Evolutionary conservation across 2,329 filamentous ascomycete species (phyloP).

Genomic region (Massarina eburnea): DNA sequence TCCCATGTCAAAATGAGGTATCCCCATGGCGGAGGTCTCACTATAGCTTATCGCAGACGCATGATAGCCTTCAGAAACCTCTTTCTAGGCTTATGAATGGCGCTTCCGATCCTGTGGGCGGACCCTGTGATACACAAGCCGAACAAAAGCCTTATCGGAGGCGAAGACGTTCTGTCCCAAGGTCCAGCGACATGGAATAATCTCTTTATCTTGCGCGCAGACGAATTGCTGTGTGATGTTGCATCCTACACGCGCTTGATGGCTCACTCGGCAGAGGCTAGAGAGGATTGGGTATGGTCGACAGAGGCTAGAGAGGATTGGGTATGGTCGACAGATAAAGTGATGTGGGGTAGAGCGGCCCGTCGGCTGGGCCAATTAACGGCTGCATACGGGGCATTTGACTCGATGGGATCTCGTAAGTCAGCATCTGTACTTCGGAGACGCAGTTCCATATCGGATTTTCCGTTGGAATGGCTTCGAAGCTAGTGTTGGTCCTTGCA

Average conservation of each 20-base stretch:
- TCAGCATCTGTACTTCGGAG: background rate
- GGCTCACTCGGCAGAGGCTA: background rate
- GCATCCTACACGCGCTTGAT: background rate
- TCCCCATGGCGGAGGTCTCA: conserved; percentile 1
- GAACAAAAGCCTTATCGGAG: conserved; percentile 1
- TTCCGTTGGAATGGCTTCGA: too few relatives aligned
- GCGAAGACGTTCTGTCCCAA: background rate
- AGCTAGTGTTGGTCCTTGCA: too few relatives aligned
- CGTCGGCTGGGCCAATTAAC: background rate
- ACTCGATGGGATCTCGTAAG: conserved; percentile 1
- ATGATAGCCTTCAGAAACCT: background rate
- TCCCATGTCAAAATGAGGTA: background rate
- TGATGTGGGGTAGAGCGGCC: conserved; percentile 1
- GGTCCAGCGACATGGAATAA: background rate
- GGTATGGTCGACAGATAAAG: background rate
- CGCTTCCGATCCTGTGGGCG: conserved; percentile 6
- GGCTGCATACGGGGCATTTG: background rate
- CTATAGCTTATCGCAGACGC: background rate
- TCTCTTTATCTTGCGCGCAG: background rate
- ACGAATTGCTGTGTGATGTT: background rate
- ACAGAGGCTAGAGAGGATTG: background rate
- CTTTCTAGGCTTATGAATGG: background rate
- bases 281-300: background rate
- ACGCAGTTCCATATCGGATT: too few relatives aligned
- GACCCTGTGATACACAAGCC: conserved; percentile 12